phyloP scores from a whole-genome alignment of 495 filamentous ascomycete species.

The Lepraria neglecta region DNA sequence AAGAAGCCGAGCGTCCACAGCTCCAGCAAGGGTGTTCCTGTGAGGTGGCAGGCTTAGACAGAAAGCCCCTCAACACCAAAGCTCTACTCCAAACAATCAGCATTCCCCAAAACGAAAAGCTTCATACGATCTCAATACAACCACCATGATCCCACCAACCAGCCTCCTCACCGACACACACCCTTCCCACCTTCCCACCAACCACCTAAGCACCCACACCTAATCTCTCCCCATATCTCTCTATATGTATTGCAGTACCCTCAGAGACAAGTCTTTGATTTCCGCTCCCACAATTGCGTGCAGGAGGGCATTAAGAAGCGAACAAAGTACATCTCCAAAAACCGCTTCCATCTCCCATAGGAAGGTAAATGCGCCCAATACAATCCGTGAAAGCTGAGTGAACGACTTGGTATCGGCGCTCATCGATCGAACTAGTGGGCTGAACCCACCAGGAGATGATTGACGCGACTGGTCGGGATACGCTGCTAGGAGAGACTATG shows the following conservation, averaged over 20 bases:
- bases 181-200: slow-evolving; percentile 3
- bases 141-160: slow-evolving; percentile 25
- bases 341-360: slow-evolving; percentile 51
- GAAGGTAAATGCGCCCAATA: slow-evolving; percentile 31
- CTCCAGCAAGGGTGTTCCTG: slow-evolving; percentile 4
- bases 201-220: slow-evolving; percentile 2
- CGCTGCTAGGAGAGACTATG: slow-evolving; percentile 37
- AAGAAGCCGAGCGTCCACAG: slow-evolving; percentile 2
- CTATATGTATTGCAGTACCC: slow-evolving; percentile 71
- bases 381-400: slow-evolving; percentile 18
- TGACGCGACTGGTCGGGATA: slow-evolving; percentile 67
- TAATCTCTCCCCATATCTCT: slow-evolving; percentile 37
- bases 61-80: slow-evolving; percentile 1
- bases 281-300: slow-evolving; percentile 53
- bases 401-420: slow-evolving; percentile 52
- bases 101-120: not conserved
- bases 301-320: slow-evolving; percentile 59
- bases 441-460: slow-evolving; percentile 54
- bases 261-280: slow-evolving; percentile 81
- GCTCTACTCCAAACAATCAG: not conserved
- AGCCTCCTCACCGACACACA: slow-evolving; percentile 15
- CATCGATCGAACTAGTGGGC: slow-evolving; percentile 52
- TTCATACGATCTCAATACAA: slow-evolving; percentile 6
- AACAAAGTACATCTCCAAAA: slow-evolving; percentile 85
- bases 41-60: slow-evolving; percentile 7